These are phyloP conservation scores for Xylaria sp. DNA, from an alignment of 2,329 filamentous ascomycete genomes.

Conservation along the genomic window DNA sequence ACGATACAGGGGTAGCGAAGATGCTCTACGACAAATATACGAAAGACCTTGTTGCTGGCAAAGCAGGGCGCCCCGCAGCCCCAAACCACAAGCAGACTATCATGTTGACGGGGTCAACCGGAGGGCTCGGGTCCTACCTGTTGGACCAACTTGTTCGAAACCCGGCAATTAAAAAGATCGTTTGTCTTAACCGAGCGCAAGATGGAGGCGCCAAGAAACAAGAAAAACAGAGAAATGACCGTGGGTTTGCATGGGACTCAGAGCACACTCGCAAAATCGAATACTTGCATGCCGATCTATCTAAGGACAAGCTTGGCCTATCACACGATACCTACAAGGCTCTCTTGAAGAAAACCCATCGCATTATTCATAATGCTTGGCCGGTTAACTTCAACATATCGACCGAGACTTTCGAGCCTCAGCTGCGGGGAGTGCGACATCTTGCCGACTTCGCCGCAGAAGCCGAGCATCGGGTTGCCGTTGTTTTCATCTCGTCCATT, in stretches of 20 bases:
- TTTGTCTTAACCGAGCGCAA: constrained; percentile 38
- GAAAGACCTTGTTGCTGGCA: constrained; percentile 41
- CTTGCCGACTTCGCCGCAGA: constrained; percentile 48
- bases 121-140: constrained; percentile 54
- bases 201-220: constrained; percentile 34
- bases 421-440: constrained; percentile 53
- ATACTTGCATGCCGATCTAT: constrained; percentile 37
- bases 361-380: constrained; percentile 53
- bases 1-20: constrained; percentile 32
- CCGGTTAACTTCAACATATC: constrained; percentile 53
- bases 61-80: constrained; percentile 42
- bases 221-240: constrained; percentile 20
- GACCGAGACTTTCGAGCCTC: constrained; percentile 49
- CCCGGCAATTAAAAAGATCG: constrained; percentile 32
- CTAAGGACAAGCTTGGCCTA: constrained; percentile 28
- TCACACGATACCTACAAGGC: constrained; percentile 19
- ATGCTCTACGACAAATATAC: constrained; percentile 48
- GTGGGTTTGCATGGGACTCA: constrained; percentile 23
- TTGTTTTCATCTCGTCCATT: constrained; percentile 57
- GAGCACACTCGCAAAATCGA: constrained; percentile 29
- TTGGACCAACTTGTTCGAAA: constrained; percentile 52
- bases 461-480: constrained; percentile 38
- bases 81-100: constrained; percentile 44
- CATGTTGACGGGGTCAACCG: constrained; percentile 55
- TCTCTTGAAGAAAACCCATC: constrained; percentile 22